Base-by-base conservation (phyloP, 208 protist genomes). In the Trypanosoma conorhini region DNA sequence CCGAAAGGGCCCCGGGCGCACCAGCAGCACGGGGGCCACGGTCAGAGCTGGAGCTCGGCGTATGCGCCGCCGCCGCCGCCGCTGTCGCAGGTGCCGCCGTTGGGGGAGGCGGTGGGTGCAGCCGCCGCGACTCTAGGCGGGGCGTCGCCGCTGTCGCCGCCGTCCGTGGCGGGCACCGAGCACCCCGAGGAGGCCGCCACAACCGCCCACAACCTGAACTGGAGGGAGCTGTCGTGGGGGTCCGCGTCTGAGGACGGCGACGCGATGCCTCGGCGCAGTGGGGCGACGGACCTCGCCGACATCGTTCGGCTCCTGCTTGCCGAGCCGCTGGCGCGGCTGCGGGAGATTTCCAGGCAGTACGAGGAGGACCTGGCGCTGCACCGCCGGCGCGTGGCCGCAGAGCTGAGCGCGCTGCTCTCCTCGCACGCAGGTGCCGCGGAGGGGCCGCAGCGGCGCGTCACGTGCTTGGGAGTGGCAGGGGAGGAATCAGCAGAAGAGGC, bases 151-250 rank as follows among this genome's bases (percentile, higher is more conserved):
- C 17, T 56, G 15, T 65, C 58, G n/a, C 67, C 67, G 15, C 67
- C 58, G 22, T 72, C 67, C 15, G 58, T 72, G 21, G 30, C 31
- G n/a, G 67, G 35, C 3, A 72, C 67, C 12, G 67, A 50, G 44
- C 26, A 59, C 48, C 67, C 58, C 13, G 61, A 55, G 52, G 33
- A 60, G 50, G 17, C 5, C 15, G 38, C 24, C 5, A 31, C 33
- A 31, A 46, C 28, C 9, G 63, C 10, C 15, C 44, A 44, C 33
- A 48, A 64, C n/a, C 4, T 51, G 30, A 46, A 22, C 30, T 46
- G 48, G 62, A 44, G 17, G n/a, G 19, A 58, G 44, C 7, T 28
- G 1, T 56, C 21, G 5, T 30, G 33, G 50, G 35, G 13, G 10
- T 26, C 21, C 3, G 24, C 38, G 5, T 26, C 24, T 0, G 51